These are phyloP conservation scores for Fragilariopsis cylindrus DNA, from an alignment of 108 stramenopile genomes.

Conservation along the genomic window DNA sequence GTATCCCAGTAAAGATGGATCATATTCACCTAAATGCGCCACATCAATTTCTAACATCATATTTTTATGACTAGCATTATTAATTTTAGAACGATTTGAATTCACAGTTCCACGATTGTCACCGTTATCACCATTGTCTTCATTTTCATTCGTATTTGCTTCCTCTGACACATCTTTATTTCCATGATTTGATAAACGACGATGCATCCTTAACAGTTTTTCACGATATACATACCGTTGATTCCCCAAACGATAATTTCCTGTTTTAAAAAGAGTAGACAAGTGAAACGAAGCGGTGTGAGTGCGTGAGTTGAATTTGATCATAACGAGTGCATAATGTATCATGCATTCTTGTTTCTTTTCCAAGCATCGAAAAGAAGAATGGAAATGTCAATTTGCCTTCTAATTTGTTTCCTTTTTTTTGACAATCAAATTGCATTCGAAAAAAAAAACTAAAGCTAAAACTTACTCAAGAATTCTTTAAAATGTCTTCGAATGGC, in stretches of 20 bases:
- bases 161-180: conserved; percentile 2
- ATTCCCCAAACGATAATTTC: conserved; percentile 80
- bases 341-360: background rate
- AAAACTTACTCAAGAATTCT: conserved; percentile 80
- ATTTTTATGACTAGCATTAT: conserved; percentile 39
- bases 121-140: background rate
- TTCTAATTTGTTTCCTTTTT: background rate
- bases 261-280: conserved; percentile 29
- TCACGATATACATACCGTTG: conserved; percentile 80
- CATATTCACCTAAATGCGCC: conserved; percentile 87
- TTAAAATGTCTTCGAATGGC: conserved; percentile 82
- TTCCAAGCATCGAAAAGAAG: background rate
- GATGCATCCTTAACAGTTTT: conserved; percentile 80
- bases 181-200: conserved; percentile 42
- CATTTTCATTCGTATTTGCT: background rate
- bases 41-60: conserved; percentile 69
- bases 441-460: background rate
- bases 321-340: background rate
- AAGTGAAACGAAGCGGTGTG: background rate
- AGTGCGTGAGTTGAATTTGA: conserved; percentile 8
- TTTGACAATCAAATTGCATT: background rate
- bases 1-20: conserved; percentile 73
- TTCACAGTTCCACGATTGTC: background rate
- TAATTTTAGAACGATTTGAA: background rate
- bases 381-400: background rate